Conservation (phyloP, 2,329 filamentous ascomycete genomes). For the Fusarium goolgardi region DNA sequence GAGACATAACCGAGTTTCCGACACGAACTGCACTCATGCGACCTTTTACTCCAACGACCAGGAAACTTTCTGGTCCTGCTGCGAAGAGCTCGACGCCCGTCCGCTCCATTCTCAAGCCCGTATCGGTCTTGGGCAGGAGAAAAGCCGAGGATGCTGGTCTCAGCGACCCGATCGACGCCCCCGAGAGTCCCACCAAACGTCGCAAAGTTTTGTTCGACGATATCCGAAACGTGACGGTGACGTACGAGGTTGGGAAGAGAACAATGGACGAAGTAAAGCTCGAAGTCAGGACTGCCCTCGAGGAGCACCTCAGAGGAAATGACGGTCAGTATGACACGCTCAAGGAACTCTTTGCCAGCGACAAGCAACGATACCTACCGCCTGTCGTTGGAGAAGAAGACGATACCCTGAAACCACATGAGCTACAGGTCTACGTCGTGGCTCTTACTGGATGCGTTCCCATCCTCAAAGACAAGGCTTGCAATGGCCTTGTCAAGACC, state of each 20-base stretch:
- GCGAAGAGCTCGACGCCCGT: constrained; percentile 56
- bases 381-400: constrained; percentile 59
- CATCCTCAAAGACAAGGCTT: constrained; percentile 68
- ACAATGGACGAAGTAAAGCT: constrained; percentile 67
- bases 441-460: constrained; percentile 72
- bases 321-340: constrained; percentile 71
- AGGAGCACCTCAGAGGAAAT: constrained; percentile 66
- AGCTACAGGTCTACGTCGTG: constrained; percentile 70
- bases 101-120: constrained; percentile 65
- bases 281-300: constrained; percentile 66
- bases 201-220: constrained; percentile 70
- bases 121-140: constrained; percentile 58
- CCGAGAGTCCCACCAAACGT: constrained; percentile 63
- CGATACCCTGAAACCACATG: constrained; percentile 63
- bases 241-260: constrained; percentile 65
- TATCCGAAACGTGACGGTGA: constrained; percentile 65
- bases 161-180: constrained; percentile 54
- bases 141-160: constrained; percentile 59
- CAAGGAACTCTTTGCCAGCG: constrained; percentile 68
- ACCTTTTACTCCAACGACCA: constrained; percentile 51
- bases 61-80: constrained; percentile 50
- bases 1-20: constrained; percentile 6
- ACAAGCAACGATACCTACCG: constrained; percentile 56
- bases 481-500: constrained; percentile 67
- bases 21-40: constrained; percentile 40